A percentile compares a stretch with the other conserved stretches of the same genome.
These are phyloP conservation scores for Ceratopteris richardii DNA, from an alignment of 75 land plant genomes.

Conservation along the genomic window DNA sequence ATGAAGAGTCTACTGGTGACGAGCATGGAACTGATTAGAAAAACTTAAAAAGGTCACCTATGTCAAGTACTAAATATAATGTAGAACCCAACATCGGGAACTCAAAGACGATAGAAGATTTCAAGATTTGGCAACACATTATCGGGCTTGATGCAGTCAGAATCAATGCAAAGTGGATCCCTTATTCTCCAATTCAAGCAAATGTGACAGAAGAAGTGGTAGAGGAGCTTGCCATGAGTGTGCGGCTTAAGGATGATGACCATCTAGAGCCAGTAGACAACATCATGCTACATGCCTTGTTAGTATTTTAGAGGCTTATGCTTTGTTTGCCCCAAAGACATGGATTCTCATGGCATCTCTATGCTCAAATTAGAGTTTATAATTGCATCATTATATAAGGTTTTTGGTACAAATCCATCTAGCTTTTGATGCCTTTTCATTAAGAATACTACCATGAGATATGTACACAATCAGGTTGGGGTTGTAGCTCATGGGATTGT, in stretches of 20 bases:
- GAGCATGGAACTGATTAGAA: background rate
- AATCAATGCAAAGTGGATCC: constrained; percentile 69
- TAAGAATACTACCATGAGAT: too few relatives aligned
- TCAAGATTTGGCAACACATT: constrained; percentile 75
- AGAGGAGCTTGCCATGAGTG: constrained; percentile 32
- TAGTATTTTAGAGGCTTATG: constrained; percentile 76
- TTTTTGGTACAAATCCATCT: too few relatives aligned
- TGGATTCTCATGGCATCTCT: too few relatives aligned
- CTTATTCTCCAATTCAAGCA: constrained; percentile 58
- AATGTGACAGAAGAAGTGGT: constrained; percentile 49
- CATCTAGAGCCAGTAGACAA: constrained; percentile 70
- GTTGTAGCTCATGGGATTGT: too few relatives aligned
- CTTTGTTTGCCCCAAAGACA: constrained; percentile 71
- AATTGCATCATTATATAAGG: too few relatives aligned
- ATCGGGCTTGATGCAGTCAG: constrained; percentile 82
- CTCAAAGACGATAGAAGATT: constrained; percentile 33
- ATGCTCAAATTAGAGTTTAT: too few relatives aligned
- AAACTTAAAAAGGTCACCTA: too few relatives aligned
- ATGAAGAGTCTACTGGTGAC: background rate
- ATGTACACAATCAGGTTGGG: too few relatives aligned
- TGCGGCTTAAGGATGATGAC: constrained; percentile 69
- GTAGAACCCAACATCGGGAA: background rate
- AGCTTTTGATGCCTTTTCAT: too few relatives aligned
- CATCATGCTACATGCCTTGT: constrained; percentile 86
- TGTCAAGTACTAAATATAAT: background rate